Base-by-base conservation (phyloP, 192 early-diverging fungal genomes). In the Diversispora epigaea region DNA sequence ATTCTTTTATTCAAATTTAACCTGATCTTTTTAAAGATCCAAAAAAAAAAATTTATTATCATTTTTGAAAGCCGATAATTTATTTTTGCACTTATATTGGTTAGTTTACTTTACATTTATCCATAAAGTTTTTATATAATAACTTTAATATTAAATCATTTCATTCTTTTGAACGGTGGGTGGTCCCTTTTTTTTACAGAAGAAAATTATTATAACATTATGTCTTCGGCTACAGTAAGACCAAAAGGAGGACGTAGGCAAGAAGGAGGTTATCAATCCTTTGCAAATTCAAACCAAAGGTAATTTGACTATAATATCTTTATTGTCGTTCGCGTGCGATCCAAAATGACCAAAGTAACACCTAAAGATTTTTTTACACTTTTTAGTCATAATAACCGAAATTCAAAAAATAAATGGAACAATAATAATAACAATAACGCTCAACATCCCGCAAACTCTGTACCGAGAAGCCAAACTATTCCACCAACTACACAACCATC, bases 341-440 rank as follows among this genome's bases (percentile, higher is more conserved):
- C 32, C 9, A 63, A 58, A 57, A 9, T 57, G 9, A 4, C 56
- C 9, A 9, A 52, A 52, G 0, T 15, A 8, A 15, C 17, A 52
- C 11, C 50, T 15, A 52, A 52, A 52, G 50, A 9, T 57, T 47
- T 47, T 44, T 64, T 39, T 14, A 8, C 25, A 32, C 3, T 43
- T 43, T 7, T 68, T 50, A 73, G 71, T 22, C 71, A 73, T 46
- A 73, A 57, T 5, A 74, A 64, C 19, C 73, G 73, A 40, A 74
- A 52, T 64, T 6, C 44, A 5, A 74, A 74, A 50, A 67, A 67
- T 22, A 70, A 56, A 22, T 46, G 32, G 8, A 55, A 43, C 8
- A 56, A 41, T 14, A 55, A 43, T 6, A 56, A 41, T 14, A 63
- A 49, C 64, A 64, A 73, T 61, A 73, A 73, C 45, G 12, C 46